Percentiles rank a stretch among this genome's conserved stretches.
These are phyloP conservation scores for Puccinia triticina DNA, from an alignment of 1,284 basidiomycete species.

Conservation along the genomic window DNA sequence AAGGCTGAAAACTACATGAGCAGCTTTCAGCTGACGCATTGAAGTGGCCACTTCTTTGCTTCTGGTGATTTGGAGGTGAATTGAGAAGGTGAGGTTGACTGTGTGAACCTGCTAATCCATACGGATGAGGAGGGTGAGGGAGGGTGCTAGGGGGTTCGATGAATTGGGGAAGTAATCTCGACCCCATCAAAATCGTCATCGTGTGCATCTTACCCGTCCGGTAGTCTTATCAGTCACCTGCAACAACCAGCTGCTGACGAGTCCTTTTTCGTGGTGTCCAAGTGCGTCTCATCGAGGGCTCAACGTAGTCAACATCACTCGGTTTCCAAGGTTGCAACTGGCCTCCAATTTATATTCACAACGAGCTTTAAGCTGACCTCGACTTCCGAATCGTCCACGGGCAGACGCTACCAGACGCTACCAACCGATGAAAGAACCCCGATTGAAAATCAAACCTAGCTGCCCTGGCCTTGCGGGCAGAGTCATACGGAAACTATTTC, in stretches of 20 bases:
- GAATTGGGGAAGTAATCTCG: not conserved
- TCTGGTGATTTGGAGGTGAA: not conserved
- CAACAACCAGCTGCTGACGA: too few species aligned
- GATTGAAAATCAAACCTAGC: too few species aligned
- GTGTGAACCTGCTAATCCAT: too few species aligned
- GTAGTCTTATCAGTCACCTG: not conserved
- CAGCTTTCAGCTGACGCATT: conserved; percentile 22
- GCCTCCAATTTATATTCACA: not conserved
- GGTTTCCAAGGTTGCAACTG: conserved; percentile 18
- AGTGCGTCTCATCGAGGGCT: not conserved
- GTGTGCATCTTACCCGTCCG: not conserved
- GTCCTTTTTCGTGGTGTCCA: not conserved
- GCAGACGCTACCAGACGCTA: too few species aligned
- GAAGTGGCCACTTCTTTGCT: conserved; percentile 4
- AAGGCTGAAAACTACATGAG: conserved; percentile 4
- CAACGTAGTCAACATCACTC: not conserved
- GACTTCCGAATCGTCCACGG: not conserved
- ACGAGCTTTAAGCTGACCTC: not conserved
- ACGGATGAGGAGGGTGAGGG: too few species aligned
- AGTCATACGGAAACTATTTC: too few species aligned
- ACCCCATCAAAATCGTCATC: not conserved
- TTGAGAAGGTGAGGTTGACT: not conserved
- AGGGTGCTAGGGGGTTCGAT: not conserved
- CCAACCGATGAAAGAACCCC: not conserved
- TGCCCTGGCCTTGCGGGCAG: too few species aligned